These are phyloP conservation scores for Trebouxia sp. DNA, from an alignment of 139 green algal genomes.

Conservation along the genomic window DNA sequence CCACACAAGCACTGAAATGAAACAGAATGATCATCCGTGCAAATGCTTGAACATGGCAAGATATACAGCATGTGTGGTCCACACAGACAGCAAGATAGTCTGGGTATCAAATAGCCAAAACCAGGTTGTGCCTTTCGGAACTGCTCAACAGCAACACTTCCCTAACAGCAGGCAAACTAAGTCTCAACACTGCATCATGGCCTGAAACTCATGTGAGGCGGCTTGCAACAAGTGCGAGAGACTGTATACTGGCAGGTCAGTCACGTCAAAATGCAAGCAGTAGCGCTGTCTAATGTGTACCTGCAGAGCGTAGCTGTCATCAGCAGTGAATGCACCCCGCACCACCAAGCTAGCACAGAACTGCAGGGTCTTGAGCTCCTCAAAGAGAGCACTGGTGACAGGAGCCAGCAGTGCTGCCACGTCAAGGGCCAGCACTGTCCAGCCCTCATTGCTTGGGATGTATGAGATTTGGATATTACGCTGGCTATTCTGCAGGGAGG, in stretches of 20 bases:
- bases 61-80: background rate
- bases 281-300: too few species aligned
- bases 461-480: conserved; percentile 56
- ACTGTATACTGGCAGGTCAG: too few species aligned
- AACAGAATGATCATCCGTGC: background rate
- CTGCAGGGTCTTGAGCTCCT: conserved; percentile 55
- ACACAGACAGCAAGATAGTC: too few species aligned
- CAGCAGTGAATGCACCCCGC: conserved; percentile 68
- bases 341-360: conserved; percentile 73
- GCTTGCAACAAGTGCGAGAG: too few species aligned
- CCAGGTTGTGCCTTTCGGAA: too few species aligned
- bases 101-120: too few species aligned
- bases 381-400: conserved; percentile 50
- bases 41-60: background rate
- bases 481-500: conserved; percentile 47
- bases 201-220: too few species aligned
- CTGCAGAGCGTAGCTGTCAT: conserved; percentile 59
- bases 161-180: too few species aligned
- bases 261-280: too few species aligned
- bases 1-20: too few species aligned
- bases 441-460: conserved; percentile 43
- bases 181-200: too few species aligned
- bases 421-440: conserved; percentile 70
- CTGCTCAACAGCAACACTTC: too few species aligned
- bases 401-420: conserved; percentile 35